Conservation (phyloP, 148 eudicot species). For the Selenicereus undatus region DNA sequence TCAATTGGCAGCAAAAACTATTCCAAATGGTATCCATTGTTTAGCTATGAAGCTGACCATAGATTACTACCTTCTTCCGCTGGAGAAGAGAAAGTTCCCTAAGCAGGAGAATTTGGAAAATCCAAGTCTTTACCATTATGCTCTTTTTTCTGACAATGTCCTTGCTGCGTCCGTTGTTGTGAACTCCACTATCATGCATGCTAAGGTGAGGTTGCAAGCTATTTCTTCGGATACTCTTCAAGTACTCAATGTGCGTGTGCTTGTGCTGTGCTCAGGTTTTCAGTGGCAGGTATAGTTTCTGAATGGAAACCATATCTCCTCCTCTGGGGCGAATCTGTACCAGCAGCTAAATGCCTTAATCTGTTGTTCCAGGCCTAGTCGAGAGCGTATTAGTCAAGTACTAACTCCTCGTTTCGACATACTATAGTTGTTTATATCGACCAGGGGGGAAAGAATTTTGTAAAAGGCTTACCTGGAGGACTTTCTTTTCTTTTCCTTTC, state of each 20-base stretch:
- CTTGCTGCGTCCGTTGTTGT: conserved; percentile 95
- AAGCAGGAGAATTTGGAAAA: conserved; percentile 69
- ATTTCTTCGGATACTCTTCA: background rate
- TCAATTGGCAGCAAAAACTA: conserved; percentile 87
- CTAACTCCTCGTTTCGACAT: too few relatives aligned
- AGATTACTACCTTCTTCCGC: conserved; percentile 70
- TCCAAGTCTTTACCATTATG: conserved; percentile 70
- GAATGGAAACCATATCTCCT: too few relatives aligned
- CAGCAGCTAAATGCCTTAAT: too few relatives aligned
- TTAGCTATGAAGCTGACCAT: conserved; percentile 75
- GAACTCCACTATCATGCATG: conserved; percentile 70
- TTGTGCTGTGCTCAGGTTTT: background rate
- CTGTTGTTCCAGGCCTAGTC: too few relatives aligned
- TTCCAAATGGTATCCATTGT: conserved; percentile 83
- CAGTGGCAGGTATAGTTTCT: too few relatives aligned
- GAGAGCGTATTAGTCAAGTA: too few relatives aligned
- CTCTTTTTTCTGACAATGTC: conserved; percentile 89
- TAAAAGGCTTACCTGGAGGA: too few relatives aligned
- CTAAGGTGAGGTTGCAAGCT: conserved; percentile 44
- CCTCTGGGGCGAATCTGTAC: too few relatives aligned
- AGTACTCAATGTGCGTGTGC: background rate
- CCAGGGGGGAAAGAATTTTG: too few relatives aligned
- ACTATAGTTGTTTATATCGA: too few relatives aligned
- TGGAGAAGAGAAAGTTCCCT: conserved; percentile 63
- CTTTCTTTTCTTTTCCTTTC: too few relatives aligned